Evolutionary conservation across 2,329 filamentous ascomycete genomes (phyloP).

Genomic region (Dothistroma pini): DNA sequence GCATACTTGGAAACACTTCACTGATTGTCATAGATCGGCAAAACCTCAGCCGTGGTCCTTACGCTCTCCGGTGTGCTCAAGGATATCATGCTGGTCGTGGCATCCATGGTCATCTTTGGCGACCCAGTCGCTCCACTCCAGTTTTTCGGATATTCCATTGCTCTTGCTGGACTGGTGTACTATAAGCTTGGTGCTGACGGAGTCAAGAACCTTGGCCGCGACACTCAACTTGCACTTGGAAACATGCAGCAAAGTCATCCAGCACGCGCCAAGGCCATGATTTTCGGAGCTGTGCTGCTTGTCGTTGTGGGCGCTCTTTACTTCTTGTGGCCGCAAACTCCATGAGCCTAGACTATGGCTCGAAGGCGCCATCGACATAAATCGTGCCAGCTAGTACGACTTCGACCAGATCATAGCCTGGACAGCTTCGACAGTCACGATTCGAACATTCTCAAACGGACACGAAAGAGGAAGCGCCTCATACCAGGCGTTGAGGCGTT

Average conservation of each 20-base stretch:
- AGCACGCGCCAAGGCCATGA: slow-evolving; percentile 69
- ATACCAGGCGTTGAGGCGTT: neutral
- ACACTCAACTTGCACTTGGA: slow-evolving; percentile 73
- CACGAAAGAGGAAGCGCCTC: neutral
- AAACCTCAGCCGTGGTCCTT: slow-evolving; percentile 79
- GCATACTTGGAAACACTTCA: neutral
- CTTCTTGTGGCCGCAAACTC: slow-evolving; percentile 13
- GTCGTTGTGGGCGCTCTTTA: slow-evolving; percentile 64
- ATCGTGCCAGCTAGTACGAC: neutral
- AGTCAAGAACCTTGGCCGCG: slow-evolving; percentile 71
- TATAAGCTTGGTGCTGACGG: slow-evolving; percentile 84
- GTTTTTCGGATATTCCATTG: slow-evolving; percentile 80
- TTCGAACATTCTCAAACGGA: neutral
- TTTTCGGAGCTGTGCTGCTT: slow-evolving; percentile 61
- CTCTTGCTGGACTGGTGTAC: slow-evolving; percentile 73
- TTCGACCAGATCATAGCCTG: neutral
- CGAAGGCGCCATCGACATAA: neutral
- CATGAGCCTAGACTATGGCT: neutral
- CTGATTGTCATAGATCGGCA: slow-evolving; percentile 63
- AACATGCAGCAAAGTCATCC: slow-evolving; percentile 78
- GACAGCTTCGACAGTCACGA: neutral
- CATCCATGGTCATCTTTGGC: slow-evolving; percentile 78
- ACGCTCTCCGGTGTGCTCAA: slow-evolving; percentile 85
- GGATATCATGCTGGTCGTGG: slow-evolving; percentile 76
- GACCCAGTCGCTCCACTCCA: slow-evolving; percentile 71